Conservation (phyloP, 169 alveolate species). For the Theileria equi region DNA sequence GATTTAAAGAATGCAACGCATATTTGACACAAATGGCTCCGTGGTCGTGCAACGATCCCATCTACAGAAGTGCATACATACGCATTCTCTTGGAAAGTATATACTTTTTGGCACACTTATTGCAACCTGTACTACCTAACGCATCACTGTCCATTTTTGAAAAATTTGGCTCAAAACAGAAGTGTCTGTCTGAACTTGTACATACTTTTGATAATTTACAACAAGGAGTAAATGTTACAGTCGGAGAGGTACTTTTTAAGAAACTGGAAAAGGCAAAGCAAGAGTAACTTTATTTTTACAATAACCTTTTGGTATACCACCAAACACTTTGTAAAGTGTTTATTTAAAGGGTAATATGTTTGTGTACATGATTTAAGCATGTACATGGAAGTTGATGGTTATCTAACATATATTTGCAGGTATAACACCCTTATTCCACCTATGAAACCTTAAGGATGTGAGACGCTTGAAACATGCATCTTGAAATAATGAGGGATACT, state of each 20-base stretch:
- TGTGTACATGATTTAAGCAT: no score
- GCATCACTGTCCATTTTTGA: conserved; percentile 77
- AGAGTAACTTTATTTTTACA: background rate
- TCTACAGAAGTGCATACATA: conserved; percentile 71
- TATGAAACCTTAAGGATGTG: no score
- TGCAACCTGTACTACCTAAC: conserved; percentile 82
- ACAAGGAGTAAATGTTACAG: conserved; percentile 37
- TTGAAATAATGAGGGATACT: no score
- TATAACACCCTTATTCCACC: no score
- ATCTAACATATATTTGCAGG: no score
- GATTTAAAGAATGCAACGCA: conserved; percentile 79
- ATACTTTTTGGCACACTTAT: conserved; percentile 81
- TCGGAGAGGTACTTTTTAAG: conserved; percentile 48
- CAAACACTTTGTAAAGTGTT: background rate
- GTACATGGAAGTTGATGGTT: no score
- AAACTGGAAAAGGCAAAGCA: conserved; percentile 18
- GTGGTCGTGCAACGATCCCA: conserved; percentile 74
- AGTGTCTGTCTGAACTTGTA: conserved; percentile 54
- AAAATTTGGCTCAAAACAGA: conserved; percentile 70
- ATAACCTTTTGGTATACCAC: background rate
- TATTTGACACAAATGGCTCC: conserved; percentile 85
- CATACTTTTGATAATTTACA: conserved; percentile 63
- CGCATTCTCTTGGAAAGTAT: conserved; percentile 86
- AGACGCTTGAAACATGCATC: no score
- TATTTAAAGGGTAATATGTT: no score